Base-by-base conservation (phyloP, 2,329 filamentous ascomycete genomes). In the Trichoderma sp. region DNA sequence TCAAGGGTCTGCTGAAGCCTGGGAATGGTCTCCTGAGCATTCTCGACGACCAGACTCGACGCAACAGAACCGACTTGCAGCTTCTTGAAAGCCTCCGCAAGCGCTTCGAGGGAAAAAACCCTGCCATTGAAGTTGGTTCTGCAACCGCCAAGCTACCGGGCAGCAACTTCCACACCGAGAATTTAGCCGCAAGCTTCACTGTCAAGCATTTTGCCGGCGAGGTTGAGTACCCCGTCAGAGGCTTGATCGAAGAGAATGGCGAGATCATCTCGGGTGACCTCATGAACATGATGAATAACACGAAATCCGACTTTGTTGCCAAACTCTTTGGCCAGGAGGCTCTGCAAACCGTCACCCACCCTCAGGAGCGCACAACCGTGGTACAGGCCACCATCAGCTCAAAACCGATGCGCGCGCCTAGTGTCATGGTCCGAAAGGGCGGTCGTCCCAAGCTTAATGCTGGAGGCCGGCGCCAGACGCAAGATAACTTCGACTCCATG, bases 381-480 rank as follows among this genome's bases (percentile, higher is more conserved):
- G 93, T 98, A 85, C 95, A 99, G 81, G 96, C 95, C 2, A 94
- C 94, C 58, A 93, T 99, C 73, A 97, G 94, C 81, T 98, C 95
- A 3, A 97, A 97, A 81, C 96, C 96, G 2, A 90, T 94, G 78
- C 90, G 96, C 68, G 92, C 93, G 78, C 96, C 96, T 0, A 97
- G 94, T 76, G 93, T 99, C 80, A 95, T 97, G 81, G 90, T 92
- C 34, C 89, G 90, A 73, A 96, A 92, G 81, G 87, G 85, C 4
- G 86, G 86, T 14, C 77, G 80, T 59, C 73, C 76, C 0, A 78
- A 79, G 30, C 77, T 66, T 28, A 69, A 56, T 76, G 80, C 81
- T 2, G 74, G 75, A 2, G 74, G 75, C 70, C 76, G 77, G 66
- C 80, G 79, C 18, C 79, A 81, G 70, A 81, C 79, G 59, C 76